Base-by-base conservation (phyloP, 163 green algal species). In the Volvox carteri region DNA sequence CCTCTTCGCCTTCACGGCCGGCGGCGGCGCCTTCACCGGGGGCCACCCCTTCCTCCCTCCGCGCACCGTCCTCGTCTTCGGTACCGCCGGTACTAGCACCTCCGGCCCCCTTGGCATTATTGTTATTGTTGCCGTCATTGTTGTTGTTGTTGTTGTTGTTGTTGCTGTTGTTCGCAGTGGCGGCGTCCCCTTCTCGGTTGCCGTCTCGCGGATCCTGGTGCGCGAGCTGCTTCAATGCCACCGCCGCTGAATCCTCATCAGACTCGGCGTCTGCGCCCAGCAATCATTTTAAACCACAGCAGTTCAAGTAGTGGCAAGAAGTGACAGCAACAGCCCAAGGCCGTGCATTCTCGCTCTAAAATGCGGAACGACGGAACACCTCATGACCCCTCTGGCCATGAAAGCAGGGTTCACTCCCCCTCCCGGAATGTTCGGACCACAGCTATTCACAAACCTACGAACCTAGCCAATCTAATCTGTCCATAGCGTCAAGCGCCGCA, bases 161-260 rank as follows among this genome's bases (percentile, higher is more conserved):
- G 73, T 3, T 70, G 30, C 9, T 18, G 33, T 68, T 70, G 33
- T 68, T 84, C 9, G 11, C 75, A 6, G 11, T 30, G 48, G 54
- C 52, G 75, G 4, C 62, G 19, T 50, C 78, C 28, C 62, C 78
- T 2, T 86, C 78, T 0, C 54, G 8, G 54, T 44, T 54, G 39
- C 41, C 58, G 16, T 86, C 79, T 11, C 81, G 81, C 6, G 81
- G 81, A 5, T 87, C 81, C 25, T 72, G 46, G 33, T 72, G 41
- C 44, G 65, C 81, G 2, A 87, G 67, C 65, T 87, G 81, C 81
- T 87, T 87, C 14, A 87, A 48, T 21, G 81, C 81, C 33, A 87
- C 65, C 33, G 81, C 81, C 6, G 81, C 81, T 33, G 81, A 72
- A 46, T 87, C 81, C 81, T 87, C 81, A 30, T 87, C 81, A 0